Base-by-base conservation (phyloP, 768 basidiomycete genomes). In the Leccinum variicolor region DNA sequence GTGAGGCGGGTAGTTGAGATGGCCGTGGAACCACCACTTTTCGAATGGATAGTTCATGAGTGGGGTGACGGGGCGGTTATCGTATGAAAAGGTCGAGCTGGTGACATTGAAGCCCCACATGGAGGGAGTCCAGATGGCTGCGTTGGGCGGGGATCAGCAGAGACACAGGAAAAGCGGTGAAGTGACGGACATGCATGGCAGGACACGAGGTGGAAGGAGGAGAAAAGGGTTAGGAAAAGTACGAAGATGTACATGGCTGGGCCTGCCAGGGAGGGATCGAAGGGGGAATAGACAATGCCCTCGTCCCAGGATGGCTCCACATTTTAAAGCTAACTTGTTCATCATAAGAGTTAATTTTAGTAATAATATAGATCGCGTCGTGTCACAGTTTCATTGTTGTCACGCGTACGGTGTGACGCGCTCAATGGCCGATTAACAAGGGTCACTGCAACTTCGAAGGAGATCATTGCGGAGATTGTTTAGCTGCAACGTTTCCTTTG, bases 91-190 rank as follows among this genome's bases (percentile, higher is more conserved):
- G 1, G 81, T 81, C 36, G 77, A 49, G 7, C 62, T 57, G 1
- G 85, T 86, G n/a, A 85, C 85, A 54, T 87, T 86, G 76, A 84
- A 88, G 1, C 87, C 86, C 57, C 63, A 86, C 83, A 87, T 86
- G 67, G 80, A 78, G 3, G 83, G 78, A 56, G 82, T 77, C 70
- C 72, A 85, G 15, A 82, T 61, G n/a, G 80, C 83, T 82, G 55
- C 8, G 51, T 4, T 10, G 46, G 19, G 6, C 13, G 45, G 10
- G 8, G 28, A 17, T 64, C 9, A 58, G 58, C 15, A 7, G 23
- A 7, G 15, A 3, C 7, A 25, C 11, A 9, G 6, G 8, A 10
- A 4, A 8, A 10, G 17, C 7, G 10, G 21, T 2, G 28, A 31
- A 5, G n/a, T 4, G 29, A 62, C 69, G 50, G 9, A 70, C 69